Evolutionary conservation across 2,329 filamentous ascomycete genomes (phyloP), one percentile per base, ranked within the genome.

Genomic region (Cytospora chrysosperma): DNA sequence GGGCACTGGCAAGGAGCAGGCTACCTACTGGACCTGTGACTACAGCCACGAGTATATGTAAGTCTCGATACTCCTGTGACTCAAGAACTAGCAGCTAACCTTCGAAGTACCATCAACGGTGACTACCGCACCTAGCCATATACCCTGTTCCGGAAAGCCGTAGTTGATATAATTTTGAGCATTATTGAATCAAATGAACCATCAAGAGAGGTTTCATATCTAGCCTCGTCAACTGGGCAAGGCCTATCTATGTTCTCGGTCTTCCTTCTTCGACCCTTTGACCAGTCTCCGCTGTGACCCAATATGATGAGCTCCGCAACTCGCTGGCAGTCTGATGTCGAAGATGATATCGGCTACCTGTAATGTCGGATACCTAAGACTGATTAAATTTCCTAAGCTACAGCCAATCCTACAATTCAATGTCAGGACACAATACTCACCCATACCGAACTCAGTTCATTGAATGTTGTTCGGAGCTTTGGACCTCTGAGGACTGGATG

Each of bases 21-120:
- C 89, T 1, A 85, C 87, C 6, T 91, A 92, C 74, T 95, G 90
- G 87, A 95, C 91, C 47, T 95, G 92, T 72, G 92, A 96, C 74
- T 92, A 93, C 69, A 92, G 89, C 72, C 90, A 93, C 72, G 90
- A 93, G 81, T 96, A 87, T 72, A 85, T 86, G 74, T 73, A 67
- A 75, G 72, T 74, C 19, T 56, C 34, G 26, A 28, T 32, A 17
- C 43, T 55, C 17, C 6, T 28, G 21, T n/a, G 15, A 4, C 30
- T 30, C 2, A 9, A 21, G 69, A 67, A 68, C 72, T 21, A 65
- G 37, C 59, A 52, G 62, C 65, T 68, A 32, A 71, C 24, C 8
- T 60, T 34, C 15, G 50, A 28, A 65, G 63, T 34, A 65, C 85
- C 6, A 89, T 89, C 69, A 89, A 89, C 70, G 86, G 86, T 32